Percentiles rank a stretch among this genome's conserved stretches.
These are phyloP conservation scores for Trichophyton schoenleinii DNA, from an alignment of 2,329 filamentous ascomycete genomes.

Conservation along the genomic window DNA sequence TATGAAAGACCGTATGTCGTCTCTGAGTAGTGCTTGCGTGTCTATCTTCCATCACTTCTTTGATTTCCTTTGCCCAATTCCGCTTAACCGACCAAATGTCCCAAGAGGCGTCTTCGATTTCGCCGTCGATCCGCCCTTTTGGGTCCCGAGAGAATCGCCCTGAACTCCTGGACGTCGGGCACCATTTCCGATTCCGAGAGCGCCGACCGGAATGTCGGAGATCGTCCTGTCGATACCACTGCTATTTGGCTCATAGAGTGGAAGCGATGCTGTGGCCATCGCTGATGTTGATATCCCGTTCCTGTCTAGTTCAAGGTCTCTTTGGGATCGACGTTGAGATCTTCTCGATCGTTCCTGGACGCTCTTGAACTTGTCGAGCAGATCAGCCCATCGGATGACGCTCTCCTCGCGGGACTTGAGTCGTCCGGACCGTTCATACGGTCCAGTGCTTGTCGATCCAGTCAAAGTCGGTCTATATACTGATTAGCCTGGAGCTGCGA, in stretches of 20 bases:
- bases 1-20: conserved; percentile 7
- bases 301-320: conserved; percentile 40
- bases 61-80: conserved; percentile 52
- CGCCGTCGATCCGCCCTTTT: conserved; percentile 36
- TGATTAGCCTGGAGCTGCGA: background rate
- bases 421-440: conserved; percentile 55
- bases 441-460: conserved; percentile 22
- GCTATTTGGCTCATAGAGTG: conserved; percentile 16
- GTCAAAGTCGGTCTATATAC: conserved; percentile 2
- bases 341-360: conserved; percentile 79
- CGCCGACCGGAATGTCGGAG: conserved; percentile 24
- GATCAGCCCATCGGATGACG: conserved; percentile 78
- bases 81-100: conserved; percentile 57
- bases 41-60: conserved; percentile 20
- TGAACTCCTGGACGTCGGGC: background rate
- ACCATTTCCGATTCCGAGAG: conserved; percentile 15
- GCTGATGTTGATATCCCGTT: conserved; percentile 25
- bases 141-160: conserved; percentile 28
- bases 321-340: conserved; percentile 44
- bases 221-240: conserved; percentile 22
- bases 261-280: conserved; percentile 1
- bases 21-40: background rate
- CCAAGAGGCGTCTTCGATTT: conserved; percentile 54
- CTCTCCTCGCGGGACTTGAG: conserved; percentile 72
- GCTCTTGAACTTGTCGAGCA: conserved; percentile 85